Evolutionary conservation across 441 rosid species (phyloP).

Genomic region (Eutrema salsugineum): DNA sequence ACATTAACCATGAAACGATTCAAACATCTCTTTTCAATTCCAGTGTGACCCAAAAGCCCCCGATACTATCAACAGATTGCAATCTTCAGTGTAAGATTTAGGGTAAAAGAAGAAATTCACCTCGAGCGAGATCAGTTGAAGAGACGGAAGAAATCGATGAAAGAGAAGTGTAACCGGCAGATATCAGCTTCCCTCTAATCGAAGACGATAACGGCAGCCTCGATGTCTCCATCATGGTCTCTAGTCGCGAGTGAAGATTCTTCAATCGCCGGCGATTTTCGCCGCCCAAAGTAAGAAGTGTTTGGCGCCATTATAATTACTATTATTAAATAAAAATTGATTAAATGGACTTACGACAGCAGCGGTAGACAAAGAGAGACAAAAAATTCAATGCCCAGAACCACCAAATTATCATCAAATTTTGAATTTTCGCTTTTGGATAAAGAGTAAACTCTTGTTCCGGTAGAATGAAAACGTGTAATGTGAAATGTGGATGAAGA

Average conservation of each 20-base stretch:
- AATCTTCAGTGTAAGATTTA: background rate
- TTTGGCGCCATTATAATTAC: constrained; percentile 21
- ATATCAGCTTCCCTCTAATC: constrained; percentile 65
- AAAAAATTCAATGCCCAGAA: constrained; percentile 94
- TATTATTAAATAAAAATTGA: too few relatives aligned
- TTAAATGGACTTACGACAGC: constrained; percentile 62
- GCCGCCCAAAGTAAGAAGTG: background rate
- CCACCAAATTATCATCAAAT: constrained; percentile 52
- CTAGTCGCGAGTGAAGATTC: background rate
- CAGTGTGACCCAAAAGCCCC: too few relatives aligned
- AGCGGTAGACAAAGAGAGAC: too few relatives aligned
- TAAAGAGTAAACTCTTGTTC: background rate
- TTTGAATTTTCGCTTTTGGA: background rate
- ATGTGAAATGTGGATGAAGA: background rate
- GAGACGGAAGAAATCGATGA: constrained; percentile 59
- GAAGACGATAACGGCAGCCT: constrained; percentile 68
- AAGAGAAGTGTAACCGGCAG: constrained; percentile 64
- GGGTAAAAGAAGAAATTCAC: constrained; percentile 28
- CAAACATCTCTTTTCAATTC: background rate
- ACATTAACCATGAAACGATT: background rate
- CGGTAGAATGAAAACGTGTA: background rate
- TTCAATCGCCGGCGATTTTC: constrained; percentile 18
- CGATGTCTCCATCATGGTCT: constrained; percentile 54
- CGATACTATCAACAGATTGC: background rate
- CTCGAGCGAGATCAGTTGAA: constrained; percentile 57